These are phyloP conservation scores for Patellifolia procumbens DNA, from an alignment of 179 eudicot species.

Conservation along the genomic window DNA sequence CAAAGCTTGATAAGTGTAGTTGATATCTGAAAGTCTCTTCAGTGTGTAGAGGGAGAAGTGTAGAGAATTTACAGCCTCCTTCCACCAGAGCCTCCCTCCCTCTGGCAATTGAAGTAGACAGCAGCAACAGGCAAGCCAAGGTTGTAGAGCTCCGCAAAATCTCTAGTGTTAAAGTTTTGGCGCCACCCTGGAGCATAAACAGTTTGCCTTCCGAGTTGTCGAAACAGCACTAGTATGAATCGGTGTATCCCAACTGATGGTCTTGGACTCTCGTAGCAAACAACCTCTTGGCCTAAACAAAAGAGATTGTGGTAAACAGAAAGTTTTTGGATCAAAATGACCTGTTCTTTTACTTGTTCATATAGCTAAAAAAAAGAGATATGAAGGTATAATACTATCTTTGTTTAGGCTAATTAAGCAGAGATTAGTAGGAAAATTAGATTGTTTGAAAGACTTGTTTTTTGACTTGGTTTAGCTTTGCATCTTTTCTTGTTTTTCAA, in stretches of 20 bases:
- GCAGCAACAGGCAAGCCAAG: constrained; percentile 31
- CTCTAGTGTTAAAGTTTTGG: constrained; percentile 27
- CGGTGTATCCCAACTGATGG: constrained; percentile 33
- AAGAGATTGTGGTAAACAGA: not conserved
- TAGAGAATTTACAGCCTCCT: constrained; percentile 18
- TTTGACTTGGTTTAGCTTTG: too few species aligned
- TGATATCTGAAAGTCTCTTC: not conserved
- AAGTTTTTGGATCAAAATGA: not conserved
- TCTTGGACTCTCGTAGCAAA: constrained; percentile 34
- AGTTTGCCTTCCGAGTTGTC: constrained; percentile 33
- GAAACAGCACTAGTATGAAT: constrained; percentile 25
- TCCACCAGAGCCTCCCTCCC: constrained; percentile 36
- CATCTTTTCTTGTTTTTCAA: too few species aligned
- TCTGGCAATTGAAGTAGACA: constrained; percentile 35
- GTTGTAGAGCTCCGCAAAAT: constrained; percentile 30
- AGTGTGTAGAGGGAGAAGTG: not conserved
- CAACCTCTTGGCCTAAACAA: constrained; percentile 25
- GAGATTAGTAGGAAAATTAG: not conserved
- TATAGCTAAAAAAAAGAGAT: too few species aligned
- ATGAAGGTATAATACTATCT: too few species aligned
- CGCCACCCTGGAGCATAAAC: constrained; percentile 32
- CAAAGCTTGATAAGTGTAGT: not conserved
- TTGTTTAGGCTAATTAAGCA: not conserved
- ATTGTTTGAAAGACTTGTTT: not conserved
- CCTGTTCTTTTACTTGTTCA: not conserved